Percentiles rank a stretch among this genome's conserved stretches.
These are phyloP conservation scores for Ogataea minuta DNA, from an alignment of 805 yeast species.

Conservation along the genomic window DNA sequence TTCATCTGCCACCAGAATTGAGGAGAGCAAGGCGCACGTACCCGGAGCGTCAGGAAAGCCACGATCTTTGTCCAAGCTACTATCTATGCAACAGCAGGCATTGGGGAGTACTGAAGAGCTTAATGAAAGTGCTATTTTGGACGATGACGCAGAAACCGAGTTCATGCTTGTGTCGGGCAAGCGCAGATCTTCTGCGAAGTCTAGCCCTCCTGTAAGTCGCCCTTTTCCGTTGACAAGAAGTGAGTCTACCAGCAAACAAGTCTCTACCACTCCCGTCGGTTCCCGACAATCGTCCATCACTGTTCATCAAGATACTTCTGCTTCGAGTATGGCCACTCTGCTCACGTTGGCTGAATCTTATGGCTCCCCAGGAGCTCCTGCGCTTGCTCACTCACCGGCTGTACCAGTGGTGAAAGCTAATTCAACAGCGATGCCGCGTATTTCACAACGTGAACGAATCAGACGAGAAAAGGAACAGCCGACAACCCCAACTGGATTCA, in stretches of 20 bases:
- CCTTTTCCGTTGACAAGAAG: not conserved
- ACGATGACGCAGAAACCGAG: constrained; percentile 30
- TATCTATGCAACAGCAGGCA: constrained; percentile 1
- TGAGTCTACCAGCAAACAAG: not conserved
- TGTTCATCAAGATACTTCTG: constrained; percentile 4
- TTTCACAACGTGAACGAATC: constrained; percentile 63
- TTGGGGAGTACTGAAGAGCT: constrained; percentile 5
- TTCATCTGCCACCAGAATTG: constrained; percentile 25
- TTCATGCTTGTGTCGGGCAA: constrained; percentile 36
- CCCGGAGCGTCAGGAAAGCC: constrained; percentile 24
- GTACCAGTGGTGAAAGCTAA: constrained; percentile 28
- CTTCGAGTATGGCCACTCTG: constrained; percentile 11
- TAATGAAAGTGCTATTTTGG: constrained; percentile 25
- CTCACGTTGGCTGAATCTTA: constrained; percentile 12
- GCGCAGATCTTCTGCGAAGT: constrained; percentile 28
- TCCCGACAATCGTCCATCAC: constrained; percentile 7
- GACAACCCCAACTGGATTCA: constrained; percentile 1
- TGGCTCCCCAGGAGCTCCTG: constrained; percentile 9
- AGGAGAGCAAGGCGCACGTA: constrained; percentile 20
- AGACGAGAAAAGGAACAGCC: constrained; percentile 26
- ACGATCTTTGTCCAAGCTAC: constrained; percentile 10
- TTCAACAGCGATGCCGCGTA: constrained; percentile 39
- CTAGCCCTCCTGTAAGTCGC: constrained; percentile 1
- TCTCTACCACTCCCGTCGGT: constrained; percentile 3
- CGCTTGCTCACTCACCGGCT: not conserved